Evolutionary conservation across 768 basidiomycete genomes (phyloP).

Genomic region (Omphalotus guepiniiformis): DNA sequence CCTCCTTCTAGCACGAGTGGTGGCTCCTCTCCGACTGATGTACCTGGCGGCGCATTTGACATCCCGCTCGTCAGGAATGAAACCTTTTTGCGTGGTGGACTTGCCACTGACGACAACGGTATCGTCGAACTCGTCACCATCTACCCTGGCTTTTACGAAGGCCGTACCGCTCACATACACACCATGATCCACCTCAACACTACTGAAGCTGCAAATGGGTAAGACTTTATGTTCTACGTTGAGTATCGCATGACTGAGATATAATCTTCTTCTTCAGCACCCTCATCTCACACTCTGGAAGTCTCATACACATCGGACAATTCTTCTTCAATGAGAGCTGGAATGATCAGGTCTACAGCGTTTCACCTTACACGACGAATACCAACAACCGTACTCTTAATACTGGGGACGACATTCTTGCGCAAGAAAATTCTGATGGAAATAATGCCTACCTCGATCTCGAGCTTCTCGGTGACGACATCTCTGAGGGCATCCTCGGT

Average conservation of each 20-base stretch:
- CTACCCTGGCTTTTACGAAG: conserved; percentile 28
- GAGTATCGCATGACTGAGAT: neutral
- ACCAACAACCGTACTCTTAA: conserved; percentile 24
- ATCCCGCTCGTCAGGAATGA: conserved; percentile 15
- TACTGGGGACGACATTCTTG: conserved; percentile 26
- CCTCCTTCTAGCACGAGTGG: neutral
- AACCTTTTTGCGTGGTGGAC: conserved; percentile 31
- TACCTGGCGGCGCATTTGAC: neutral
- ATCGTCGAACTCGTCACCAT: conserved; percentile 28
- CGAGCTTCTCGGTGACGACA: conserved; percentile 9
- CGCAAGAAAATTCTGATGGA: conserved; percentile 15
- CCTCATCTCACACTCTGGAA: conserved; percentile 24
- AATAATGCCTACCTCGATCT: conserved; percentile 25
- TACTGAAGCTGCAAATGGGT: conserved; percentile 16
- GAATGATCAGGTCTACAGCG: conserved; percentile 23
- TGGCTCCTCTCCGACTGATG: neutral
- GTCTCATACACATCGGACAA: conserved; percentile 29
- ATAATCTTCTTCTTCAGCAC: conserved; percentile 14
- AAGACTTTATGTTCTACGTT: neutral
- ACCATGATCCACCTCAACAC: conserved; percentile 25
- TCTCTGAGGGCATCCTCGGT: conserved; percentile 20
- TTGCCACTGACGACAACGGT: conserved; percentile 24
- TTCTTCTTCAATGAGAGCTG: conserved; percentile 31
- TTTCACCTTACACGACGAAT: conserved; percentile 23
- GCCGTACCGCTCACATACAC: conserved; percentile 31